Evolutionary conservation across 2,329 filamentous ascomycete genomes (phyloP).

Genomic region (Colletotrichum ledebouriae): DNA sequence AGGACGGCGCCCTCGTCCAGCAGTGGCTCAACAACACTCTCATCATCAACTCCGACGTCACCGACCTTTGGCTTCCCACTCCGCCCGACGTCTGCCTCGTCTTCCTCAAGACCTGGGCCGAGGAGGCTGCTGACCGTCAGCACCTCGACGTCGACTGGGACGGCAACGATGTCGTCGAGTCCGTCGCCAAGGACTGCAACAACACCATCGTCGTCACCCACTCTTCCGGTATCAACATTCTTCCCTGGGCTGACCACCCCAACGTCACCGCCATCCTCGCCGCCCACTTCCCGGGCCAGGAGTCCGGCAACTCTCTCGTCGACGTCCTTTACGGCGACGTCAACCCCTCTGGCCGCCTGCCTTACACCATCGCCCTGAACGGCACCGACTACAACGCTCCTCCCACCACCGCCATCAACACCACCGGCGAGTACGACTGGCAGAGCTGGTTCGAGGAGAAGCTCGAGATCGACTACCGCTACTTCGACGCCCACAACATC

Average conservation of each 20-base stretch:
- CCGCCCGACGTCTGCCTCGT: conserved; percentile 76
- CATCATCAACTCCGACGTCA: conserved; percentile 53
- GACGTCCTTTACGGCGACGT: conserved; percentile 78
- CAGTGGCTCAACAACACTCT: conserved; percentile 59
- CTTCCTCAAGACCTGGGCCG: conserved; percentile 74
- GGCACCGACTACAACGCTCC: conserved; percentile 62
- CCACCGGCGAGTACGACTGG: conserved; percentile 56
- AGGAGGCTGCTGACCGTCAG: conserved; percentile 72
- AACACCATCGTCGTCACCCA: conserved; percentile 77
- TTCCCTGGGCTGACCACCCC: conserved; percentile 70
- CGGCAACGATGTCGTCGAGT: conserved; percentile 62
- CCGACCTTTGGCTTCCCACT: conserved; percentile 61
- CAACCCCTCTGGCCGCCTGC: conserved; percentile 77
- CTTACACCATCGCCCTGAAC: conserved; percentile 77
- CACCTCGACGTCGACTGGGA: conserved; percentile 71
- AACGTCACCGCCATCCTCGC: conserved; percentile 76
- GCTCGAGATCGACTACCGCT: conserved; percentile 76
- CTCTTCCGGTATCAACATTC: conserved; percentile 74
- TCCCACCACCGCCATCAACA: conserved; percentile 54
- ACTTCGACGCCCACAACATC: conserved; percentile 72
- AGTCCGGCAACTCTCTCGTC: conserved; percentile 76
- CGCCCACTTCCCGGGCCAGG: conserved; percentile 79
- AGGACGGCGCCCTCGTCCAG: conserved; percentile 59
- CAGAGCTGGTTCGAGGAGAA: conserved; percentile 70
- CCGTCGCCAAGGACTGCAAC: conserved; percentile 41